Conservation (phyloP, 2,329 filamentous ascomycete genomes). For the Aspergillus sojae region DNA sequence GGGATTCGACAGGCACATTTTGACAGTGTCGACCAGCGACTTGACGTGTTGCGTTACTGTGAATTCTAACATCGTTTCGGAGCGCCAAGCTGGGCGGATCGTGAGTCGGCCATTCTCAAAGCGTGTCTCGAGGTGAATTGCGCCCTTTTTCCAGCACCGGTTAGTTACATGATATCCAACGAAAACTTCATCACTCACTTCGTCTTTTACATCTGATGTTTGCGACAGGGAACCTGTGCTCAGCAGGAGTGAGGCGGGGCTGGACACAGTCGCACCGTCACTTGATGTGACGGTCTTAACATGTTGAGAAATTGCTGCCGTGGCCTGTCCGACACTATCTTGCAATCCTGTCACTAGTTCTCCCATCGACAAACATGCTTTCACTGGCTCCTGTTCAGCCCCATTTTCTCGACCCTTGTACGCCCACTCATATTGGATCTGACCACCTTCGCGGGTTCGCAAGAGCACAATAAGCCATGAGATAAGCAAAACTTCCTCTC, state of each 20-base stretch:
- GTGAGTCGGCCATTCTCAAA: constrained; percentile 32
- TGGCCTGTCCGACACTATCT: constrained; percentile 30
- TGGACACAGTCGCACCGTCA: background rate
- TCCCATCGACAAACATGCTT: constrained; percentile 29
- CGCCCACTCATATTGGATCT: constrained; percentile 45
- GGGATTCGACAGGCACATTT: constrained; percentile 35
- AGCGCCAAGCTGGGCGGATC: constrained; percentile 47
- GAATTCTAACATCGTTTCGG: constrained; percentile 45
- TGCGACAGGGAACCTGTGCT: constrained; percentile 27
- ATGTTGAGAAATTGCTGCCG: constrained; percentile 30
- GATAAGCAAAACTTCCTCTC: constrained; percentile 45
- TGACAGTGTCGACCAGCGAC: constrained; percentile 46
- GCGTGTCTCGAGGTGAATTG: constrained; percentile 36
- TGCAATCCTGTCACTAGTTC: constrained; percentile 39
- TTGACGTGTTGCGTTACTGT: constrained; percentile 49
- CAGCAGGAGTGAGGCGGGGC: constrained; percentile 22
- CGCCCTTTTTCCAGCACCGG: constrained; percentile 26
- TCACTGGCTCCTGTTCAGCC: constrained; percentile 17
- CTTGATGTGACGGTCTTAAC: constrained; percentile 20
- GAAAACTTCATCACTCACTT: constrained; percentile 18
- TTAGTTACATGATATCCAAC: background rate
- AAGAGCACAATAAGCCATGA: constrained; percentile 52
- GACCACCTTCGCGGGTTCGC: constrained; percentile 44
- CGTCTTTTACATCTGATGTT: constrained; percentile 22
- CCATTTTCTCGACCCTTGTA: constrained; percentile 26